Evolutionary conservation across 2,329 filamentous ascomycete species (phyloP), one percentile per base, ranked within the genome.

Genomic region (Hypoxylon sp.): DNA sequence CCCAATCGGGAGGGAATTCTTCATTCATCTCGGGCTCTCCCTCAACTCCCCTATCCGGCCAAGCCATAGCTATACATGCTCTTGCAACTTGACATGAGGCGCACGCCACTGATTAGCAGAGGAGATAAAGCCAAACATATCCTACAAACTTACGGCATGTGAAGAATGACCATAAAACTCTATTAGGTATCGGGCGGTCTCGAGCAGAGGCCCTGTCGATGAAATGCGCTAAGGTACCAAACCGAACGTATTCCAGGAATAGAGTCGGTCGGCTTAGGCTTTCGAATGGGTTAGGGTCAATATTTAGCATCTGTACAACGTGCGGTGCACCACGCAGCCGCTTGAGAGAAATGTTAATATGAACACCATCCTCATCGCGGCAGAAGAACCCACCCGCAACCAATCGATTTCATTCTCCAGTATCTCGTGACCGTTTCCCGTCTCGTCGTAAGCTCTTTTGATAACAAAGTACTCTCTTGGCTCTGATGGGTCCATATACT

Each of bases 31-130:
- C 13, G 7, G 17, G n/a, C 6, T 8, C 40, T 42, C 40, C 40
- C 7, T 2, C 11, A 14, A 30, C 46, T 30, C 40, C 46, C 10
- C 46, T 49, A n/a, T 49, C 46, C 22, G 46, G 46, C 20, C 20
- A 49, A 6, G 46, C 46, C 46, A 49, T 49, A 25, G 22, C 46
- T 25, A 49, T 27, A 27, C 46, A 49, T n/a, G 22, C 17, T 49
- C 46, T 25, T 14, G 13, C 20, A 14, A 49, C 46, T 44, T 20
- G 6, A 20, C 20, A 44, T 7, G 8, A 44, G 40, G 20, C n/a
- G 40, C 40, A 20, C n/a, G n/a, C n/a, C 6, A 10, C 7, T 8
- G 2, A 44, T 44, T 44, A 44, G 40, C 40, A 3, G 40, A 44
- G 6, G 7, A n/a, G 17, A 44, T n/a, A 44, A 20, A 7, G 6